phyloP scores from a whole-genome alignment of 2,329 filamentous ascomycete species.

The Amauroascus niger region DNA sequence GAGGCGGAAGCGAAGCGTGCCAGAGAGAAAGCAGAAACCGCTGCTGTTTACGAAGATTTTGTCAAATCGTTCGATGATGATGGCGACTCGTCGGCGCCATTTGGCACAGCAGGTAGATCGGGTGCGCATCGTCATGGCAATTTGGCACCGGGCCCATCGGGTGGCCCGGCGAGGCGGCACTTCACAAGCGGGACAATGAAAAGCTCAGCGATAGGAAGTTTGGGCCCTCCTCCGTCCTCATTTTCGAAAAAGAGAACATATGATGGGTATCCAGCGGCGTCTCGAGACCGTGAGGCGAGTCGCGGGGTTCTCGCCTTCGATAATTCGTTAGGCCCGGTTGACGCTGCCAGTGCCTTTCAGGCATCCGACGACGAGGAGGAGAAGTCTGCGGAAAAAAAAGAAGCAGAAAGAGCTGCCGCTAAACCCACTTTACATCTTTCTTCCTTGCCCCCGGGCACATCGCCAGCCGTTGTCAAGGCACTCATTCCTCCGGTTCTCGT shows the following conservation, averaged over 20 bases:
- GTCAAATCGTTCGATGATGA: conserved; percentile 57
- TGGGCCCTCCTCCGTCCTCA: conserved; percentile 37
- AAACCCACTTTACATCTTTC: conserved; percentile 48
- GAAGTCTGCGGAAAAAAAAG: conserved; percentile 31
- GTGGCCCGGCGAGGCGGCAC: conserved; percentile 50
- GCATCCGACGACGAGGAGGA: conserved; percentile 38
- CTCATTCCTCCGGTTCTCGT: conserved; percentile 46
- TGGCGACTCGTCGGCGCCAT: conserved; percentile 18
- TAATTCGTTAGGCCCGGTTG: conserved; percentile 25
- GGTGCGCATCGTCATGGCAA: conserved; percentile 27
- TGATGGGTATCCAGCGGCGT: conserved; percentile 31
- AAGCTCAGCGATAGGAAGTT: conserved; percentile 42
- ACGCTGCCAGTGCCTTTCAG: conserved; percentile 34
- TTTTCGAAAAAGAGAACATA: conserved; percentile 38
- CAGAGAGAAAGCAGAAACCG: conserved; percentile 76
- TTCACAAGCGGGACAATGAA: conserved; percentile 42
- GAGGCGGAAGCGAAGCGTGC: conserved; percentile 81
- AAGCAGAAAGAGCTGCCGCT: conserved; percentile 41
- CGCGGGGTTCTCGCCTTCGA: conserved; percentile 37
- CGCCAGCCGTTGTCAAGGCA: conserved; percentile 41
- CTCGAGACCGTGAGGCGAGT: conserved; percentile 32
- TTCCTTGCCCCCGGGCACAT: conserved; percentile 45
- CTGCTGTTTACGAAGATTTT: conserved; percentile 77
- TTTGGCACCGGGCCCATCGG: conserved; percentile 26
- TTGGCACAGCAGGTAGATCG: conserved; percentile 17